phyloP scores from a whole-genome alignment of 768 basidiomycete species.

The Exidia glandulosa region DNA sequence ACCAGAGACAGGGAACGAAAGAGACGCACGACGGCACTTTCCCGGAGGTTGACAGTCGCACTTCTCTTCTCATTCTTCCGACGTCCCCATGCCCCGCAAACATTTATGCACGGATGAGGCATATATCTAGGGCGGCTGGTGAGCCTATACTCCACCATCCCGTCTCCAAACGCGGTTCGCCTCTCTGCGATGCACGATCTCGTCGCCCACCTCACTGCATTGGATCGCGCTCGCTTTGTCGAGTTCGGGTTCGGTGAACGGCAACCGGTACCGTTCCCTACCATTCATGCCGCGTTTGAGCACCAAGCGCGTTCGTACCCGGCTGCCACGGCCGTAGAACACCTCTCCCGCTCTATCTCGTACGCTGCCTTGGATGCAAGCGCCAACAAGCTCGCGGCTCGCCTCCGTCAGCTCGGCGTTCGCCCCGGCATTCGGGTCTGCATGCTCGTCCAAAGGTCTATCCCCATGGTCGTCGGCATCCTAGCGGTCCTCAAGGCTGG shows the following conservation, averaged over 20 bases:
- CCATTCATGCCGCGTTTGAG: constrained; percentile 47
- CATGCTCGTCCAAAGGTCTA: constrained; percentile 42
- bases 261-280: constrained; percentile 30
- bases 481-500: constrained; percentile 47
- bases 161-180: not conserved
- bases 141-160: too few relatives aligned
- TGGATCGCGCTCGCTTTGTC: constrained; percentile 33
- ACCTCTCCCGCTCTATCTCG: constrained; percentile 36
- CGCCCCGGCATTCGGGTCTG: constrained; percentile 40
- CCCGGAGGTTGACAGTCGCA: not conserved
- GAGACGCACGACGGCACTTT: too few relatives aligned
- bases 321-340: constrained; percentile 37
- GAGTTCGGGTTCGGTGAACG: constrained; percentile 34
- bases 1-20: too few relatives aligned
- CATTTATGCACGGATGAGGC: not conserved
- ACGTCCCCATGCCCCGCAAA: not conserved
- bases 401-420: constrained; percentile 33
- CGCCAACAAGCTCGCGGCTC: constrained; percentile 35
- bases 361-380: constrained; percentile 39
- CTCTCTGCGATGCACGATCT: not conserved
- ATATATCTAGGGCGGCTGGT: not conserved
- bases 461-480: constrained; percentile 42
- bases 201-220: constrained; percentile 21
- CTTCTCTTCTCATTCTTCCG: not conserved
- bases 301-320: constrained; percentile 32